Evolutionary conservation across 176 grass and related monocot genomes (phyloP).

Genomic region (Cenchrus americanus): DNA sequence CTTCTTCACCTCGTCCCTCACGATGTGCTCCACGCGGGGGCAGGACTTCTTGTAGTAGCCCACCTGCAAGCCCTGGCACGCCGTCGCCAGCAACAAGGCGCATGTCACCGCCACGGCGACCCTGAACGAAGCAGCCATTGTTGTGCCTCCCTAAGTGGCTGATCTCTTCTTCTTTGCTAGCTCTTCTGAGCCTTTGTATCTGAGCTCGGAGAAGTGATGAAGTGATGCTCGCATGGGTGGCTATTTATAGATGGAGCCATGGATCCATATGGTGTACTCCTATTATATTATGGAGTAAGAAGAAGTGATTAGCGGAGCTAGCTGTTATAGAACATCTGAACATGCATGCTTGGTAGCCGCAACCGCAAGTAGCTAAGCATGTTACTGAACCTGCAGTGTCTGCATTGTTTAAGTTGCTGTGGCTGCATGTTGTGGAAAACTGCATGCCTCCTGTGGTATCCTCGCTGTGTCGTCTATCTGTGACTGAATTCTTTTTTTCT

Average conservation of each 20-base stretch:
- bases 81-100: background rate
- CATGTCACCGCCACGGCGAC: slow-evolving; percentile 16
- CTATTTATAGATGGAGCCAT: slow-evolving; percentile 19
- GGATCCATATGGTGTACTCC: background rate
- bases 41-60: slow-evolving; percentile 54
- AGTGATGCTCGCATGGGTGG: background rate
- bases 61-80: slow-evolving; percentile 28
- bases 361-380: background rate
- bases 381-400: background rate
- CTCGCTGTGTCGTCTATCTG: background rate
- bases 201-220: background rate
- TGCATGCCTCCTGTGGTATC: background rate
- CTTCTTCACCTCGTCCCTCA: slow-evolving; percentile 44
- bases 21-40: slow-evolving; percentile 50
- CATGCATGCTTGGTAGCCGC: background rate
- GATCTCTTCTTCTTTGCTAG: background rate
- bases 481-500: background rate
- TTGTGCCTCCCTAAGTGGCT: background rate
- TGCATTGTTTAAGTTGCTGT: background rate
- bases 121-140: slow-evolving; percentile 5
- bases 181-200: background rate
- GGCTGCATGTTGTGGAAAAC: background rate
- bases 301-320: background rate
- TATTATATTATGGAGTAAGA: background rate
- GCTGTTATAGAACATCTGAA: slow-evolving; percentile 25